Base-by-base conservation (phyloP, 345 rosid species). In the Cochlearia excelsa region DNA sequence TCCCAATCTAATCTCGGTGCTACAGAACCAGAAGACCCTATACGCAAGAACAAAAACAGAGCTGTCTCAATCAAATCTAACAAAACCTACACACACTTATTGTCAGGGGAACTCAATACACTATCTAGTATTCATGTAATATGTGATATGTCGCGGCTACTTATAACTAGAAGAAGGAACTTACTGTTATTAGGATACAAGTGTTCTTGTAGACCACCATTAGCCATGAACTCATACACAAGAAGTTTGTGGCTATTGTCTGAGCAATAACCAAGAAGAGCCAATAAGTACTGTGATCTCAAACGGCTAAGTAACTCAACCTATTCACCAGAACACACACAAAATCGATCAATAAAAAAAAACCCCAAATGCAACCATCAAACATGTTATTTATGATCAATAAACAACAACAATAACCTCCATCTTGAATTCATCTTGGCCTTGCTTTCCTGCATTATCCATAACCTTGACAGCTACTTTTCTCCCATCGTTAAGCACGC, bases 401-500 rank as follows among this genome's bases (percentile, higher is more conserved):
- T 30, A 30, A 54, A 30, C 54, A 27, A 68, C 9, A 52, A 50
- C 1, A 26, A 55, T 16, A 91, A 55, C 97, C 97, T 93, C 97
- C 78, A 89, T 80, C 74, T 85, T 66, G 61, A 93, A 89, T 68
- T 93, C 99, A 52, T 89, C 94, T 67, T 85, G 95, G 4, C 95
- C 95, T 71, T 93, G 99, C 74, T 82, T 82, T 61, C 99, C 99
- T 0, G 84, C 90, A 67, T 83, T 88, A 74, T 84, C 87, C 83
- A 90, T 82, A 10, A 81, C 72, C 81, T 90, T 90, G 30, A 90
- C 72, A 61, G 90, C 95, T 65, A 87, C 83, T 81, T 76, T 85
- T 64, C 67, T 78, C 5, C 97, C 87, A 74, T 82, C 72, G 47
- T 35, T 63, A 58, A 90, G 84, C 50, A 79, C 84, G 9, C 95